Conservation (phyloP, 2,329 filamentous ascomycete species). For the Aureobasidium lini region DNA sequence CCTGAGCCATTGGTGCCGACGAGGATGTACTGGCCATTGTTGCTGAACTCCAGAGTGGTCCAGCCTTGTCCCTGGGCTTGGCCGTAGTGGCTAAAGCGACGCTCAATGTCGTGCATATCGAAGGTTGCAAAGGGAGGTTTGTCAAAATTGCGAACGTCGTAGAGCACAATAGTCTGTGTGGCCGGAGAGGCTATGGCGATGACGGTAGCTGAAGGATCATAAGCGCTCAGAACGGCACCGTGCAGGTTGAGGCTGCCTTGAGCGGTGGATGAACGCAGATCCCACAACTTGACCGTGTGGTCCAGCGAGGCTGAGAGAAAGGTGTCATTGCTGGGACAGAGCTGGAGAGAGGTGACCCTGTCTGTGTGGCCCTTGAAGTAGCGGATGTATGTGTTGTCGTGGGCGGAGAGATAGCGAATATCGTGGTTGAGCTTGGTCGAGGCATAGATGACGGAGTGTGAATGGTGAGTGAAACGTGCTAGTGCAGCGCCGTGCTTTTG, state of each 20-base stretch:
- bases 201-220: slow-evolving; percentile 84
- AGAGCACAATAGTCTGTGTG: slow-evolving; percentile 74
- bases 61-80: slow-evolving; percentile 53
- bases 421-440: slow-evolving; percentile 92
- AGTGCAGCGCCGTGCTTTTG: slow-evolving; percentile 97
- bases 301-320: slow-evolving; percentile 90
- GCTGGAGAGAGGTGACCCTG: slow-evolving; percentile 71
- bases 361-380: slow-evolving; percentile 91
- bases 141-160: slow-evolving; percentile 89
- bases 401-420: slow-evolving; percentile 78
- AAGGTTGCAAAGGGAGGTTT: slow-evolving; percentile 83
- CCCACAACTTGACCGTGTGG: slow-evolving; percentile 88
- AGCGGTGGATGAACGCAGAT: slow-evolving; percentile 70
- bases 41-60: slow-evolving; percentile 91
- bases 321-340: slow-evolving; percentile 80
- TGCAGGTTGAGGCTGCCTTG: slow-evolving; percentile 75
- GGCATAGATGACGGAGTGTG: slow-evolving; percentile 86
- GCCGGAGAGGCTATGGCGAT: slow-evolving; percentile 82
- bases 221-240: slow-evolving; percentile 75
- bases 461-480: slow-evolving; percentile 88
- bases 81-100: slow-evolving; percentile 39
- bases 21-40: slow-evolving; percentile 83
- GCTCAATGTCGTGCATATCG: slow-evolving; percentile 63
- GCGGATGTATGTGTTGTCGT: slow-evolving; percentile 93
- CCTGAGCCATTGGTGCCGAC: slow-evolving; percentile 75